Base-by-base conservation (phyloP, 768 basidiomycete species). In the Tulasnella sp. region DNA sequence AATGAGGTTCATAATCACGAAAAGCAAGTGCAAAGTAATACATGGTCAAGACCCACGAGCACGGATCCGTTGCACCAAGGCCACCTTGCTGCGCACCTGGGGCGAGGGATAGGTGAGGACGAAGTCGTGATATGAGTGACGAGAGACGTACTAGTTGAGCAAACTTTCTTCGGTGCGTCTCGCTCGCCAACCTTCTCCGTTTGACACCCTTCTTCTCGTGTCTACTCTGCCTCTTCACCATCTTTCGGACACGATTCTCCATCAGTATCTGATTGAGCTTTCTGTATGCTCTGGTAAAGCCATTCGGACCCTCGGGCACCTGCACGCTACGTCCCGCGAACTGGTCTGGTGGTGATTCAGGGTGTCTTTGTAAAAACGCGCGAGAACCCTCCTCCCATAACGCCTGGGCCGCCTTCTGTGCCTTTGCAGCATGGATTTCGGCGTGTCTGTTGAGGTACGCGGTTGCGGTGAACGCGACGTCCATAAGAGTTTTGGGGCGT, bases 201-300 rank as follows among this genome's bases (percentile, higher is more conserved):
- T 86, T 88, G 59, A 74, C 77, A 32, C 88, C 86, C 70, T 80
- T 83, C 73, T 89, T 86, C 69, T 88, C 88, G 67, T 90, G 87
- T 62, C 88, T 74, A 57, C 76, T 49, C 41, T 57, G 55, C 14
- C 31, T 32, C 19, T 43, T 27, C 21, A 57, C 29, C 9, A 36
- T 57, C 23, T 9, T 11, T n/a, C 32, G 23, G 15, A 57, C 55
- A 15, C n/a, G 2, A 21, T 57, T 57, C 17, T 42, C 21, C 29
- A 40, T 45, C 19, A 57, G 37, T 8, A 57, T 48, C 23, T 2
- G 1, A 29, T 57, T 42, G 23, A 57, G 55, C 12, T 34, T 31
- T 34, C 45, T 25, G 21, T 45, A 57, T 9, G 40, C 41, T 29
- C 4, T 2, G 21, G 41, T 36, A 36, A 57, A 57, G 6, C 6